Evolutionary conservation across 1,139 yeast genomes (phyloP), one percentile per base, ranked within the genome.

Genomic region (Martiniozyma asiatica): DNA sequence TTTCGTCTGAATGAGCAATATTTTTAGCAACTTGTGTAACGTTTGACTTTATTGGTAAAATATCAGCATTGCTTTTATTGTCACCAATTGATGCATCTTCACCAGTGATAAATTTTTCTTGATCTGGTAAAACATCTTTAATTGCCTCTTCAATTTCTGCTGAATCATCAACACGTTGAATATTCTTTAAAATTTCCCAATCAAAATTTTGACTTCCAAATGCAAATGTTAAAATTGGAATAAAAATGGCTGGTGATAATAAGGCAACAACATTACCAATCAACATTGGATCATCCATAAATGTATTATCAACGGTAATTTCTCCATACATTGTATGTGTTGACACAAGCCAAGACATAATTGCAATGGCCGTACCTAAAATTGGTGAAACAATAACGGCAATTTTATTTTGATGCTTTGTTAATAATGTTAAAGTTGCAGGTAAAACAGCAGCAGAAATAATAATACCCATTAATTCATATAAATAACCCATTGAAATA

Each of bases 161-260:
- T 21, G 69, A 68, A 55, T 77, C 87, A 50, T 73, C 76, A 31
- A 75, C 82, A 39, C 74, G 60, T 30, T 60, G 55, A 36, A 78
- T 74, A 12, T 49, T 48, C 46, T 66, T 68, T 48, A 77, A 61
- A 13, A 63, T 52, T 22, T 65, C 61, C 72, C 81, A 84, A 53
- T 84, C 80, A 45, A 75, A 84, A 47, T 78, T 66, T 43, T 75
- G 85, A n/a, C 79, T 75, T 37, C 71, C 72, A 51, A 73, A 73
- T 6, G 58, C 55, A 26, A 63, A 58, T 0, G 92, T 78, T 33
- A 82, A 58, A 10, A 79, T 45, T 14, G 65, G 64, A 30, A 57
- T 51, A 26, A 52, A 52, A 16, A 59, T 42, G 11, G 50, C 36
- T 5, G 63, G 48, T 11, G 57, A 51, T 22, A 49, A 47, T n/a